Base-by-base conservation (phyloP, 192 early-diverging fungal genomes). In the Rhizoclosmatium sp. region DNA sequence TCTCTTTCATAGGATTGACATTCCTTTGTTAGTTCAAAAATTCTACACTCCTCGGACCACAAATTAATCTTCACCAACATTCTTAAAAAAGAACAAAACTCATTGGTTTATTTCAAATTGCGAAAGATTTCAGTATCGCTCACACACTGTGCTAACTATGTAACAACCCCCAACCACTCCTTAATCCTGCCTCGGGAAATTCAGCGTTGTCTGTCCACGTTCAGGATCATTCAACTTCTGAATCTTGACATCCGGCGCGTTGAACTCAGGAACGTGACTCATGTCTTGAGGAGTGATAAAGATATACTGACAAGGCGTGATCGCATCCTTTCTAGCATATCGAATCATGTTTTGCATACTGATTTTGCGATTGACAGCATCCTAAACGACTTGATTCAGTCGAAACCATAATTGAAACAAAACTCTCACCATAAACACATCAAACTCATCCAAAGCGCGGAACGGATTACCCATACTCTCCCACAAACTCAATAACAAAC, bases 391-490 rank as follows among this genome's bases (percentile, higher is more conserved):
- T 0, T 31, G 31, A 79, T 31, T 40, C 71, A 71, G 7, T 51
- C n/a, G 10, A 21, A 46, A 21, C 3, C 14, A n/a, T 4, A 73
- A 39, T 44, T 76, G 61, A 9, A n/a, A 77, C 21, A 51, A 4
- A 81, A 51, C 39, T 49, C 69, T 19, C 56, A 89, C 88, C 96
- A 97, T 97, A 78, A 96, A 99, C 31, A 99, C 97, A 82, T 99
- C 98, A 89, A 97, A 99, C 89, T 99, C 98, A 80, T 99, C 98
- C 79, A 99, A 84, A 31, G 93, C 93, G n/a, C 97, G 89, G 65
- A 99, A 93, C 4, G 97, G 95, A 56, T 93, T 92, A 41, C 90
- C 89, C 90, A 99, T 97, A 9, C 90, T 87, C 59, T 97, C 93
- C 98, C 98, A 99, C 31, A 99, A 86, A 4, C 97, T 87, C 61